These are phyloP conservation scores for Globisporangium cystogenes DNA, from an alignment of 352 stramenopile species.

Conservation along the genomic window DNA sequence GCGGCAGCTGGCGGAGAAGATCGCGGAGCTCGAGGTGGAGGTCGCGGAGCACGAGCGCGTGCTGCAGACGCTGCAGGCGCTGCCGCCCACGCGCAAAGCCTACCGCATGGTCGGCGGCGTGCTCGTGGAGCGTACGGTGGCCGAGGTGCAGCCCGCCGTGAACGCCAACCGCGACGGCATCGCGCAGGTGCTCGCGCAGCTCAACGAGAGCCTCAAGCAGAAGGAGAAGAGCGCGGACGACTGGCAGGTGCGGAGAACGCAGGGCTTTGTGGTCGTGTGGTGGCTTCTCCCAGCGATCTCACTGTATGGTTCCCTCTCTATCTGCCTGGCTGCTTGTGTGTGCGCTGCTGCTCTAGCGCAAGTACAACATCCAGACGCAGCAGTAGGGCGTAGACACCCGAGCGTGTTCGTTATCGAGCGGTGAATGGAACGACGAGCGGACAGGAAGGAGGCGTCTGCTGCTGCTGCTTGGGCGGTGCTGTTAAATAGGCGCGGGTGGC, in stretches of 20 bases:
- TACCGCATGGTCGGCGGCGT: slow-evolving; percentile 96
- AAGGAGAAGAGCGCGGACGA: slow-evolving; percentile 81
- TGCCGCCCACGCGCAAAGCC: slow-evolving; percentile 78
- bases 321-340: too few species aligned
- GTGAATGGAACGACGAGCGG: slow-evolving; percentile 1
- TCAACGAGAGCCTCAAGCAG: slow-evolving; percentile 78
- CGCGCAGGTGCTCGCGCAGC: slow-evolving; percentile 62
- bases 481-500: neutral
- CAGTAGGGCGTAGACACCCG: slow-evolving; percentile 30
- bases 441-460: neutral
- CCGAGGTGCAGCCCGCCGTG: slow-evolving; percentile 94
- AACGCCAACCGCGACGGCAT: slow-evolving; percentile 75
- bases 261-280: too few species aligned
- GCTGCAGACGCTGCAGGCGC: slow-evolving; percentile 67
- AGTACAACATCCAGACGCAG: slow-evolving; percentile 85
- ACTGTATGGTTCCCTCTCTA: too few species aligned
- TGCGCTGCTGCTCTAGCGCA: slow-evolving; percentile 34
- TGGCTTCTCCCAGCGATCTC: too few species aligned
- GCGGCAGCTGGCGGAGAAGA: slow-evolving; percentile 81
- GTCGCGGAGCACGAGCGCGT: slow-evolving; percentile 81
- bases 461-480: neutral
- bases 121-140: slow-evolving; percentile 94
- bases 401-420: slow-evolving; percentile 1
- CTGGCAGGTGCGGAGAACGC: slow-evolving; percentile 43
- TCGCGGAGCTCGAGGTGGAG: slow-evolving; percentile 81